Evolutionary conservation across 352 stramenopile species (phyloP).

Genomic region (Globisporangium irregulare): DNA sequence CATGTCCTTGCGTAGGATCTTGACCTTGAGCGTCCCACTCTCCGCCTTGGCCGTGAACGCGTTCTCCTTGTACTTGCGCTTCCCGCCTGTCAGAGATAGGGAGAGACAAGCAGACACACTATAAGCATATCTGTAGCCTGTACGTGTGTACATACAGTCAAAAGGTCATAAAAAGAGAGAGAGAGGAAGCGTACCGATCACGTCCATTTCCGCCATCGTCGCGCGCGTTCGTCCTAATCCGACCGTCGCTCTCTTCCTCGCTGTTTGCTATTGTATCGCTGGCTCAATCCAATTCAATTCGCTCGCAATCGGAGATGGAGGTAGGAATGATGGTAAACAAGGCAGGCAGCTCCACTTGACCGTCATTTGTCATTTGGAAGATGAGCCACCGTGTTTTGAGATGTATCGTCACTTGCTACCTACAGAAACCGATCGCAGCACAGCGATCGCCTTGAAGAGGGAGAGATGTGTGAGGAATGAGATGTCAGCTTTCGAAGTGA

Average conservation of each 20-base stretch:
- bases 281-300: neutral
- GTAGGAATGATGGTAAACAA: slow-evolving; percentile 5
- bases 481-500: neutral
- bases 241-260: neutral
- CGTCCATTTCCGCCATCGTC: slow-evolving; percentile 17
- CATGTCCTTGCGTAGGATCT: slow-evolving; percentile 67
- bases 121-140: no score
- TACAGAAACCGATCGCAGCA: neutral
- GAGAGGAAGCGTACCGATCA: slow-evolving; percentile 13
- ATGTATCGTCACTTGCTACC: neutral
- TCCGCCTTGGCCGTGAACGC: slow-evolving; percentile 73
- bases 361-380: neutral
- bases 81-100: slow-evolving; percentile 28
- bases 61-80: slow-evolving; percentile 77
- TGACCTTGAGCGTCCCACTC: slow-evolving; percentile 72
- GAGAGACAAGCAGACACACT: neutral
- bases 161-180: neutral
- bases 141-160: no score
- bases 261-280: neutral
- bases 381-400: neutral
- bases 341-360: neutral
- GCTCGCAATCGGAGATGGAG: neutral
- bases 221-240: neutral
- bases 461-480: neutral
- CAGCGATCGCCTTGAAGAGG: neutral